These are phyloP conservation scores for Scutellaria minor DNA, from an alignment of 257 asterid genomes.

Conservation along the genomic window DNA sequence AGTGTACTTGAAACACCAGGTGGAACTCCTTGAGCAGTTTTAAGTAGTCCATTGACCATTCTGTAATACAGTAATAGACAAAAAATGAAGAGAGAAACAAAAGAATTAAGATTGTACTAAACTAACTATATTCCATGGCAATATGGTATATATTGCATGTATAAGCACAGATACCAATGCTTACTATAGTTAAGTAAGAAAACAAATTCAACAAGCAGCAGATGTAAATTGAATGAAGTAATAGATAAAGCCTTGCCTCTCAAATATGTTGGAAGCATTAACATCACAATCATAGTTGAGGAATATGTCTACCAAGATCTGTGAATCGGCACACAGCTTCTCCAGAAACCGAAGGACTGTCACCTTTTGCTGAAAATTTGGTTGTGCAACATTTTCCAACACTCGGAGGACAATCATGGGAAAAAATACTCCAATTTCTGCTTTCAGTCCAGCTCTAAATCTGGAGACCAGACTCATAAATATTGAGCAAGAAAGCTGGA, in stretches of 20 bases:
- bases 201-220: constrained; percentile 28
- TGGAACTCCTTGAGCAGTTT: constrained; percentile 98
- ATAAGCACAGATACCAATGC: constrained; percentile 18
- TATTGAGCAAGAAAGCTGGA: constrained; percentile 99
- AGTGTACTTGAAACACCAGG: constrained; percentile 85
- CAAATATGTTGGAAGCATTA: constrained; percentile 97
- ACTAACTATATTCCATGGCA: not conserved
- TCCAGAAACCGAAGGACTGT: constrained; percentile 93
- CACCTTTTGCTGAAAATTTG: constrained; percentile 99
- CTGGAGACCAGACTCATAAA: constrained; percentile 91
- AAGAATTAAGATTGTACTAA: constrained; percentile 27
- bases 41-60: constrained; percentile 98
- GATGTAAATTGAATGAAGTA: constrained; percentile 27
- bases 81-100: constrained; percentile 26
- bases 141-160: constrained; percentile 1
- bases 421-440: constrained; percentile 97
- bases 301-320: constrained; percentile 95
- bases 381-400: constrained; percentile 91
- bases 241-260: constrained; percentile 64
- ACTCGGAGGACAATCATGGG: constrained; percentile 98
- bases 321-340: constrained; percentile 90
- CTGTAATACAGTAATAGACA: constrained; percentile 58
- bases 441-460: constrained; percentile 97
- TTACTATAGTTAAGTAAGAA: constrained; percentile 23
- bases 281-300: constrained; percentile 99